A percentile compares a stretch with the other conserved stretches of the same genome.
These are phyloP conservation scores for Rhizopogon vesiculosus DNA, from an alignment of 768 basidiomycete species.

Conservation along the genomic window DNA sequence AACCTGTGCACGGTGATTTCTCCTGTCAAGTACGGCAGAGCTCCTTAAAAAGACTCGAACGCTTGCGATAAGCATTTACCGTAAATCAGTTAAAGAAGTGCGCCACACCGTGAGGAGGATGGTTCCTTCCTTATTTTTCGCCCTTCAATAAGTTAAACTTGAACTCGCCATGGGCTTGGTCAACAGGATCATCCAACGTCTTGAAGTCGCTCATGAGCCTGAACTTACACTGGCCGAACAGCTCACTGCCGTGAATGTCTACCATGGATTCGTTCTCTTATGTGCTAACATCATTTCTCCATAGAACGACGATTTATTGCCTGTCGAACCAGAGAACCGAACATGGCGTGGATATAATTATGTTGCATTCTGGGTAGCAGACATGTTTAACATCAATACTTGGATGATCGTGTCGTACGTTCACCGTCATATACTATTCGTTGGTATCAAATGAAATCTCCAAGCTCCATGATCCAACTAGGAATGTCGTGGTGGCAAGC, in stretches of 20 bases:
- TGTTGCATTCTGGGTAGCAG: constrained; percentile 74
- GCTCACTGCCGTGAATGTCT: constrained; percentile 48
- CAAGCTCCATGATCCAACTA: constrained; percentile 57
- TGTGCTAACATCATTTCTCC: not conserved
- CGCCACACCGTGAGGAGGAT: too few relatives aligned
- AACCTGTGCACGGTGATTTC: too few relatives aligned
- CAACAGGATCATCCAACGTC: constrained; percentile 19
- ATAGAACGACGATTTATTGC: constrained; percentile 68
- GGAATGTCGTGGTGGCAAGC: constrained; percentile 84
- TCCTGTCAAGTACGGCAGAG: too few relatives aligned
- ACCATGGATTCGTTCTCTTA: constrained; percentile 2
- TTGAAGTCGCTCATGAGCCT: constrained; percentile 53
- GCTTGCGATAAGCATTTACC: too few relatives aligned
- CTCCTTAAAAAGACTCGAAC: too few relatives aligned
- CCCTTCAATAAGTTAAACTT: not conserved
- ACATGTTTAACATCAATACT: constrained; percentile 78
- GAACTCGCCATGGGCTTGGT: constrained; percentile 16
- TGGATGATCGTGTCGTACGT: constrained; percentile 65
- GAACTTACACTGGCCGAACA: constrained; percentile 50
- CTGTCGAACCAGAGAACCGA: constrained; percentile 54
- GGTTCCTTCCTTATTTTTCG: too few relatives aligned
- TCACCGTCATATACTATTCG: not conserved
- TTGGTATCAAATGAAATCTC: not conserved
- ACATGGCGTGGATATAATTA: constrained; percentile 68
- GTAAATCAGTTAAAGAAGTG: not conserved